These are phyloP conservation scores for Cucurbita moschata DNA, from an alignment of 306 rosid genomes.

Conservation along the genomic window DNA sequence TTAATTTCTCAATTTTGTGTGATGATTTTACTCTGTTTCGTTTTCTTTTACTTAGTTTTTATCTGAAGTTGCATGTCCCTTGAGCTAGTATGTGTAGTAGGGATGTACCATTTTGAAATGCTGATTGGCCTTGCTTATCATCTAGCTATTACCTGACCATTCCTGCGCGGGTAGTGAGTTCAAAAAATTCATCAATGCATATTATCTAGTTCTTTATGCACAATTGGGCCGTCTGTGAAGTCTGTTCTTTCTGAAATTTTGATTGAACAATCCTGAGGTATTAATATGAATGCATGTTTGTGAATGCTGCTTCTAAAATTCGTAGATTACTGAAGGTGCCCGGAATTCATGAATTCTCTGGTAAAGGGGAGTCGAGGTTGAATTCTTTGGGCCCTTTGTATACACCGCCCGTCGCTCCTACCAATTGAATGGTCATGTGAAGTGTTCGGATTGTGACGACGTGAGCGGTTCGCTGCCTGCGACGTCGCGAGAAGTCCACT, in stretches of 20 bases:
- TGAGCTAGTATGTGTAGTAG: not conserved
- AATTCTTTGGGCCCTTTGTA: not conserved
- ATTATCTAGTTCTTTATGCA: not conserved
- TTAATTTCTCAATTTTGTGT: not conserved
- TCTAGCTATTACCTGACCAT: not conserved
- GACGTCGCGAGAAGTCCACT: too few species aligned
- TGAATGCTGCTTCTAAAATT: not conserved
- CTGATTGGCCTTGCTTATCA: not conserved
- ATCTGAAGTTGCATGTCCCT: not conserved
- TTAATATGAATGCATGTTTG: not conserved
- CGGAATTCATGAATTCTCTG: not conserved
- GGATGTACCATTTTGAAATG: not conserved
- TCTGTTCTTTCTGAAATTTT: not conserved
- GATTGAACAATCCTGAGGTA: not conserved
- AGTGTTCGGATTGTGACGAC: too few species aligned
- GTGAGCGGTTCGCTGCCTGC: too few species aligned
- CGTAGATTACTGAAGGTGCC: not conserved
- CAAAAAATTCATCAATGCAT: not conserved
- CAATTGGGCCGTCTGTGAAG: not conserved
- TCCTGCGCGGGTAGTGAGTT: not conserved
- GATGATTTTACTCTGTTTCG: not conserved
- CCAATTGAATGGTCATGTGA: too few species aligned
- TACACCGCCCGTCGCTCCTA: too few species aligned
- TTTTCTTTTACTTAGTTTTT: not conserved
- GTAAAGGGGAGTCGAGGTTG: not conserved